A percentile compares a stretch with the other conserved stretches of the same genome.
These are phyloP conservation scores for Tylopilus rubrobrunneus DNA, from an alignment of 768 basidiomycete genomes.

Conservation along the genomic window DNA sequence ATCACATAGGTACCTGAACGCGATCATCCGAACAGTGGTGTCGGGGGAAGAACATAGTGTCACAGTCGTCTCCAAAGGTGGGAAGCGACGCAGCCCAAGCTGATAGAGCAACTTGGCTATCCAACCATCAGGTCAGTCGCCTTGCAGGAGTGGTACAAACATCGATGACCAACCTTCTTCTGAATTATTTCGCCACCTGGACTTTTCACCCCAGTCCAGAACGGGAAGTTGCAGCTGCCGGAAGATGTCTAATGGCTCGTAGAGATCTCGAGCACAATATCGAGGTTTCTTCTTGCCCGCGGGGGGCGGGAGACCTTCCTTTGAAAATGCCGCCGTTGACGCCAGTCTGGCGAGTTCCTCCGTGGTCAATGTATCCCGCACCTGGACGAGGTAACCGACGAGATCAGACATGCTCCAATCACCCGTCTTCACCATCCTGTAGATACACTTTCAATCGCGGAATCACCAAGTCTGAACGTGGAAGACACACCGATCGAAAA, in stretches of 20 bases:
- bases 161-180: constrained; percentile 66
- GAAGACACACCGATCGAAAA: constrained; percentile 68
- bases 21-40: not conserved
- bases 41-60: not conserved
- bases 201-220: constrained; percentile 79
- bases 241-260: not conserved
- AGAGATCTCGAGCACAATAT: not conserved
- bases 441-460: not conserved
- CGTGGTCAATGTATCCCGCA: not conserved
- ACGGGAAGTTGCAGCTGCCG: constrained; percentile 44
- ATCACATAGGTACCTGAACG: not conserved
- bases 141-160: not conserved
- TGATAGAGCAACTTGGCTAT: not conserved
- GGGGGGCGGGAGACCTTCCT: not conserved
- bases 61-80: not conserved
- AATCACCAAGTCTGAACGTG: not conserved
- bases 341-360: not conserved
- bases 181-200: constrained; percentile 76
- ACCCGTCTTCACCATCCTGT: not conserved
- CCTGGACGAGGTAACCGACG: not conserved
- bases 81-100: not conserved
- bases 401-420: not conserved
- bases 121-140: not conserved
- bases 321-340: not conserved
- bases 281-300: not conserved